Base-by-base conservation (phyloP, 1,284 basidiomycete genomes). In the Cryptococcus sp. region DNA sequence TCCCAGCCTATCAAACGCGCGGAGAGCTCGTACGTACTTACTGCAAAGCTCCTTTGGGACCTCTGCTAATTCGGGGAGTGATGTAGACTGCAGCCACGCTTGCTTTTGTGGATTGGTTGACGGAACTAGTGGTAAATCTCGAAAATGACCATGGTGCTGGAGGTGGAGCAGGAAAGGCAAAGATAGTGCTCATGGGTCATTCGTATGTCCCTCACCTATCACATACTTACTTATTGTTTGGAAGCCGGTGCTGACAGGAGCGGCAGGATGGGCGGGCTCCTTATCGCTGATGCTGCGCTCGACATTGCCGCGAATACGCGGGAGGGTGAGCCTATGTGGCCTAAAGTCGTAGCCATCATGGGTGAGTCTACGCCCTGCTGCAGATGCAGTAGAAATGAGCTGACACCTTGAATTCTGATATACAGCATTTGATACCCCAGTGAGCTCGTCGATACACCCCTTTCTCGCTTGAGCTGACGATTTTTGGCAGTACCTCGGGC, bases 1-100 rank as follows among this genome's bases (percentile, higher is more conserved):
- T 96, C 73, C 93, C 93, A 27, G 88, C 86, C 3, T 97, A 96
- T 70, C 90, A 96, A 85, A 94, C 91, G 11, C 91, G 89, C 69
- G 92, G 93, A 48, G 87, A 91, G 62, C 79, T 95, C 73, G 93
- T 94, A 70, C 70, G 86, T 54, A 48, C 10, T 19, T 54, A 17
- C 43, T 16, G 15, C 42, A 11, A 17, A n/a, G 3, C n/a, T 48
- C 20, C 1, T n/a, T 17, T 17, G 16, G 25, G 19, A 23, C 11
- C 20, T 46, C 27, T 45, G 17, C 35, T 27, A 40, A n/a, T 23
- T 39, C 46, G 7, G 11, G 1, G 35, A 5, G 15, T 8, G 47
- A 27, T 30, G 30, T 65, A 94, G 91, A 84, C 83, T 56, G 87
- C 87, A 70, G 90, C 92, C 19, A 88, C 91, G 1, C 83, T 88